These are phyloP conservation scores for Spatholobus suberectus DNA, from an alignment of 306 rosid species.

Conservation along the genomic window DNA sequence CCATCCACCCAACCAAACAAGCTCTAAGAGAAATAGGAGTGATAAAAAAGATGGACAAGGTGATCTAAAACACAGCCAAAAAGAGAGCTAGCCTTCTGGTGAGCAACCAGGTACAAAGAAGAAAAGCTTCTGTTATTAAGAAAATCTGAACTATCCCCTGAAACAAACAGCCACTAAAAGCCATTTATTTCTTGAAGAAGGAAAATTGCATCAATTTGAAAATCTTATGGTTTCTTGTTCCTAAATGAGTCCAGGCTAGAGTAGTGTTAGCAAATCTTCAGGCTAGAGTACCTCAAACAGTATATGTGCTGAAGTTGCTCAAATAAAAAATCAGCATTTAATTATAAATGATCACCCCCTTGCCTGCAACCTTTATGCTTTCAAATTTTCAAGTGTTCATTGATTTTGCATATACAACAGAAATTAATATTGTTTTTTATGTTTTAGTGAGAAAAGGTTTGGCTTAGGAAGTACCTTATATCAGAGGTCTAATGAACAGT, in stretches of 20 bases:
- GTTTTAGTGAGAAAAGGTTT: background rate
- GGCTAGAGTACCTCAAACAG: background rate
- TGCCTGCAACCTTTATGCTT: background rate
- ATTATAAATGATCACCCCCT: background rate
- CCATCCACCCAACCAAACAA: too few relatives aligned
- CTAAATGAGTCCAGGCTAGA: conserved; percentile 11
- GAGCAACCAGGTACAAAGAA: background rate
- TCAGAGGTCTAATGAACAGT: background rate
- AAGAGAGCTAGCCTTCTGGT: conserved; percentile 4
- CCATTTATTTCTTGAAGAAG: background rate
- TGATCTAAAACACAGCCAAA: background rate
- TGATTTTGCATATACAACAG: background rate
- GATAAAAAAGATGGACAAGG: background rate
- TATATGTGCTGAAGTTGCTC: conserved; percentile 7
- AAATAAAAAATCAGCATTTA: background rate
- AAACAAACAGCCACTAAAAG: background rate
- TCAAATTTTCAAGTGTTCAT: background rate
- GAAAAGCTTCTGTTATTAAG: background rate
- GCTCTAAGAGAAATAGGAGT: background rate
- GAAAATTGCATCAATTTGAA: conserved; percentile 14
- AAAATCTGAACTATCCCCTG: conserved; percentile 10
- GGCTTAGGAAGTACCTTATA: conserved; percentile 3
- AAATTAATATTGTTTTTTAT: background rate
- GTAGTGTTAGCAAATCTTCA: background rate
- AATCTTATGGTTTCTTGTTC: background rate